Base-by-base conservation (phyloP, 2,329 filamentous ascomycete genomes). In the Hymenoscyphus occultus region DNA sequence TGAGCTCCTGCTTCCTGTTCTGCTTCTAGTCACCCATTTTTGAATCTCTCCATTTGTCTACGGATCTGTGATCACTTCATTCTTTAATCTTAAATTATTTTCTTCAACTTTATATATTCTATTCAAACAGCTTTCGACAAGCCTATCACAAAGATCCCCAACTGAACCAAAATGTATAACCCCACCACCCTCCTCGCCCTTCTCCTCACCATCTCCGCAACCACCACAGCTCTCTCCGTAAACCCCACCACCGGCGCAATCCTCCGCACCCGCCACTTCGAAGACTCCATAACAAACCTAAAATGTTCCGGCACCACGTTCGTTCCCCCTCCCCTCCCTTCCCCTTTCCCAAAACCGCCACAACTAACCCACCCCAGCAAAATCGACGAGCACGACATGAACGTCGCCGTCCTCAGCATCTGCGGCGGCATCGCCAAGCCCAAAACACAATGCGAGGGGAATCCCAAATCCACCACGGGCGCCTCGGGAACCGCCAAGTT, bases 351-450 rank as follows among this genome's bases (percentile, higher is more conserved):
- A 39, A 14, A 57, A 56, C 14, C 19, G 12, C 32, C 6, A 3
- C 28, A 28, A 59, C 64, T 63, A 62, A 63, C 32, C 28, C 19
- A 2, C 9, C 22, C 13, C 14, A 61, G 42, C 16, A 71, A 66
- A 31, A 71, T 71, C 6, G 64, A 65, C 13, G 60, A 42, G 14
- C 82, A 84, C 72, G 82, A 84, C 72, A 78, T 79, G 51, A 79
- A 80, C 66, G 80, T 80, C 13, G 81, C 81, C 7, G 74, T 82
- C 69, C 78, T 83, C 13, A 74, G 72, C 62, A 83, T 83, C 74
- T 84, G 82, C 74, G 79, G 80, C 60, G 79, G 75, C 64, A 83
- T 84, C 65, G 77, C 81, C 0, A 80, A 80, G 16, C 69, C 75
- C 13, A 80, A 80, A 61, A 74, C 77, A 60, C 78, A 80, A 70